Conservation (phyloP, 2,329 filamentous ascomycete species). For the Falciphora oryzae region DNA sequence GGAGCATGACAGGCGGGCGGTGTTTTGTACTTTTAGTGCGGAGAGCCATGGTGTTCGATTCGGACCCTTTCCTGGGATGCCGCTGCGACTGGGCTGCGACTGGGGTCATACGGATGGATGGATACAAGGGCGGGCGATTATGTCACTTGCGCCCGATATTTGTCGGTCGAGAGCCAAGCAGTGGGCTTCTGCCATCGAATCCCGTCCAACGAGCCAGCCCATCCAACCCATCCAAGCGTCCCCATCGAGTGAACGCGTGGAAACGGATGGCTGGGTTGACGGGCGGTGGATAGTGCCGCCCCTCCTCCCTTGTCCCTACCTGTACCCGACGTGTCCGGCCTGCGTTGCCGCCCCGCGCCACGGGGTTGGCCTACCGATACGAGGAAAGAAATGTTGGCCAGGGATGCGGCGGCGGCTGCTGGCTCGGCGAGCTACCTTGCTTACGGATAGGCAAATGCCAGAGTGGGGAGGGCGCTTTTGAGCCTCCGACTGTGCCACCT, state of each 20-base stretch:
- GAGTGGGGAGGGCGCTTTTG: no score
- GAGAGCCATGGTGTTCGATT: neutral
- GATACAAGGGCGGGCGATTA: neutral
- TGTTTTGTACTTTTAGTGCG: conserved; percentile 1
- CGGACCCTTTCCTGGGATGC: neutral
- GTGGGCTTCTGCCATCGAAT: no score
- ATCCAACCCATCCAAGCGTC: no score
- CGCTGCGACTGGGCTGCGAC: neutral
- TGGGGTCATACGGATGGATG: neutral
- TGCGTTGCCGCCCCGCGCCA: neutral
- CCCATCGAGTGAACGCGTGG: neutral
- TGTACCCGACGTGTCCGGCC: neutral
- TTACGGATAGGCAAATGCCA: neutral
- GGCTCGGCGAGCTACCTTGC: neutral
- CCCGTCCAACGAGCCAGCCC: no score
- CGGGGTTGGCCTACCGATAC: neutral
- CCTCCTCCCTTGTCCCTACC: neutral
- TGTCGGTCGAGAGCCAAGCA: neutral
- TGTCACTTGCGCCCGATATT: neutral
- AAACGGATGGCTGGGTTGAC: neutral
- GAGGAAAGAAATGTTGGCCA: neutral
- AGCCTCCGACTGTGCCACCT: neutral
- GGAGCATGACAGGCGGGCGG: neutral
- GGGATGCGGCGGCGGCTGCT: neutral
- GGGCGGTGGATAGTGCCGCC: neutral